Conservation (phyloP, 441 rosid genomes). For the Codiaeum variegatum region DNA sequence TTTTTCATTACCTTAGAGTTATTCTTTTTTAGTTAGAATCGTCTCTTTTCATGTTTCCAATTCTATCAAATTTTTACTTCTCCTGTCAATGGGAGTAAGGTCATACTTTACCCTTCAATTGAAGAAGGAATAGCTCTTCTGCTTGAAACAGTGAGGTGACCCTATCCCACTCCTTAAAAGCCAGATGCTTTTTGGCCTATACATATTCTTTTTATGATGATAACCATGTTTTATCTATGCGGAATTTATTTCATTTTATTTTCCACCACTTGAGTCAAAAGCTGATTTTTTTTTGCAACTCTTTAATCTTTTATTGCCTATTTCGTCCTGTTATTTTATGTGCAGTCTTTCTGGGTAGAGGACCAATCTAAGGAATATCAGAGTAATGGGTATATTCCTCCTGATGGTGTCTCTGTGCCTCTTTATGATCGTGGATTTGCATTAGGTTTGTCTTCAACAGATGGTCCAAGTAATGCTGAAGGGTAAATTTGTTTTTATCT, state of each 20-base stretch:
- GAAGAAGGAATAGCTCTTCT: not conserved
- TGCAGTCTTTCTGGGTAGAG: constrained; percentile 91
- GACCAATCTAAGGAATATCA: constrained; percentile 46
- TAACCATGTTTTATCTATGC: not conserved
- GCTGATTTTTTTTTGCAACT: not conserved
- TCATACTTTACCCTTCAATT: not conserved
- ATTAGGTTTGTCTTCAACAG: constrained; percentile 68
- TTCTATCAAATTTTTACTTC: constrained; percentile 1
- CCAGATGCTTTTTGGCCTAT: not conserved
- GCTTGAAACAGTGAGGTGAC: constrained; percentile 1
- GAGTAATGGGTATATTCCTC: constrained; percentile 34
- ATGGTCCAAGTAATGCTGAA: constrained; percentile 59
- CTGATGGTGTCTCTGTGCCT: constrained; percentile 58
- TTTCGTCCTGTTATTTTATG: constrained; percentile 26
- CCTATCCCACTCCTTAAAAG: not conserved
- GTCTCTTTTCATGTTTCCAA: not conserved
- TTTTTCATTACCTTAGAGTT: not conserved
- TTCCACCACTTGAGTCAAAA: not conserved
- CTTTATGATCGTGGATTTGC: constrained; percentile 90
- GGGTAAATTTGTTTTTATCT: constrained; percentile 44
- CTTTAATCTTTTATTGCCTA: not conserved
- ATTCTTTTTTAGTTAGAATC: not conserved
- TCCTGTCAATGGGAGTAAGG: not conserved
- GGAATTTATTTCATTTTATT: constrained; percentile 3
- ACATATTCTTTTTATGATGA: not conserved